These are phyloP conservation scores for Cylindrodendrum hubeiense DNA, from an alignment of 2,329 filamentous ascomycete species.

Conservation along the genomic window DNA sequence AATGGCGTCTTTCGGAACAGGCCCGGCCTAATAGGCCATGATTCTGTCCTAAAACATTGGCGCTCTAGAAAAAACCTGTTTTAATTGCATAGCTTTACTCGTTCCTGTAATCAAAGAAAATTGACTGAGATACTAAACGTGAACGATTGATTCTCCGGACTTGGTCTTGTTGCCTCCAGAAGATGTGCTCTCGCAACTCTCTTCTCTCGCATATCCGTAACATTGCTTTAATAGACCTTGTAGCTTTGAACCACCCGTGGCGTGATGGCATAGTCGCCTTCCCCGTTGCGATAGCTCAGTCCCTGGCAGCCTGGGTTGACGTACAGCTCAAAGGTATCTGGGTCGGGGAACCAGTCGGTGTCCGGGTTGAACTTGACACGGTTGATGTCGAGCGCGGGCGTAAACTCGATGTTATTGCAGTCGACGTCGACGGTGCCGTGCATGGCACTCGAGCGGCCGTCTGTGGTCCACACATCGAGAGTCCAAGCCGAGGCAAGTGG, in stretches of 20 bases:
- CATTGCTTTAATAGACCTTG: slow-evolving; percentile 3
- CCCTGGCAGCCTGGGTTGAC: slow-evolving; percentile 4
- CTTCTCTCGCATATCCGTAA: neutral
- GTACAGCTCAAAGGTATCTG: slow-evolving; percentile 18
- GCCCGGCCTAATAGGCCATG: neutral
- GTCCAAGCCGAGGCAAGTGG: slow-evolving; percentile 11
- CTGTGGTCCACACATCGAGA: slow-evolving; percentile 11
- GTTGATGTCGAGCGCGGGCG: slow-evolving; percentile 9
- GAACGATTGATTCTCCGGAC: neutral
- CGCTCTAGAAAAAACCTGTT: no score
- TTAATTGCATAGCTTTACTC: neutral
- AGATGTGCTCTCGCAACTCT: neutral
- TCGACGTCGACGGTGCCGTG: slow-evolving; percentile 5
- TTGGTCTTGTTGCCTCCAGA: neutral
- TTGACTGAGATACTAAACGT: neutral
- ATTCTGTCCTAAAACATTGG: no score
- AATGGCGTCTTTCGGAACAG: neutral
- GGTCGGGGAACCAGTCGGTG: slow-evolving; percentile 5
- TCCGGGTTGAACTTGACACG: slow-evolving; percentile 16
- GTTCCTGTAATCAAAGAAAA: neutral
- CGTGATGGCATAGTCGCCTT: slow-evolving; percentile 15
- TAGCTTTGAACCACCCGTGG: slow-evolving; percentile 17
- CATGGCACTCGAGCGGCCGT: slow-evolving; percentile 15
- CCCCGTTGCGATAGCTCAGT: slow-evolving; percentile 6
- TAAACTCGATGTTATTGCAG: slow-evolving; percentile 12